Percentiles rank a stretch among this genome's conserved stretches.
phyloP scores from a whole-genome alignment of 2,329 filamentous ascomycete species.

The Hypoxylon sp. region DNA sequence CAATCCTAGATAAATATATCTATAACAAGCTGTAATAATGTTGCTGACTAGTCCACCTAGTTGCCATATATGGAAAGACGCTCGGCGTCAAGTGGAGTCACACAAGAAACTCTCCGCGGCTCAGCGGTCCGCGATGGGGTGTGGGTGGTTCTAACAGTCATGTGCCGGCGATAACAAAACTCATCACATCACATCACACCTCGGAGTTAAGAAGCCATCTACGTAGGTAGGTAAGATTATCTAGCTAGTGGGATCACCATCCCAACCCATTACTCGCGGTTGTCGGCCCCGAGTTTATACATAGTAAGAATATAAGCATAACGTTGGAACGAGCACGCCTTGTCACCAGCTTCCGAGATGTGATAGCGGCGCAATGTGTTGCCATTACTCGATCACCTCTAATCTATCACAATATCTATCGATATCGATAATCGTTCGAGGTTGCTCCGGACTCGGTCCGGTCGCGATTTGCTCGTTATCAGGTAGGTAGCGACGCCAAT shows the following conservation, averaged over 20 bases:
- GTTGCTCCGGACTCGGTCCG: conserved; percentile 18
- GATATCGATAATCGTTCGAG: conserved; percentile 29
- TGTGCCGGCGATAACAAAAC: conserved; percentile 34
- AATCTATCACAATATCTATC: conserved; percentile 31
- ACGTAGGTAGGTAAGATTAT: not conserved
- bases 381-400: conserved; percentile 30
- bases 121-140: conserved; percentile 37
- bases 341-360: conserved; percentile 36
- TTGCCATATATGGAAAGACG: conserved; percentile 33
- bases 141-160: conserved; percentile 32
- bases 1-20: conserved; percentile 30
- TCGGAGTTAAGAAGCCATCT: conserved; percentile 38
- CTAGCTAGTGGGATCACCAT: conserved; percentile 33
- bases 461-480: conserved; percentile 20
- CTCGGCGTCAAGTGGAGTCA: conserved; percentile 33
- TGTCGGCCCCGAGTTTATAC: conserved; percentile 31
- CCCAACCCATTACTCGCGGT: conserved; percentile 24
- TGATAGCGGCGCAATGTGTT: conserved; percentile 42
- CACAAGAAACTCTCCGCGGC: conserved; percentile 33
- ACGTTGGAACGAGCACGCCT: conserved; percentile 24
- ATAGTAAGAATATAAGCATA: conserved; percentile 39
- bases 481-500: conserved; percentile 16
- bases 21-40: conserved; percentile 30
- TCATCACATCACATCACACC: conserved; percentile 44
- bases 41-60: conserved; percentile 18